A percentile compares a stretch with the other conserved stretches of the same genome.
Conservation (phyloP, 169 alveolate genomes). For the Eimeria necatrix region DNA sequence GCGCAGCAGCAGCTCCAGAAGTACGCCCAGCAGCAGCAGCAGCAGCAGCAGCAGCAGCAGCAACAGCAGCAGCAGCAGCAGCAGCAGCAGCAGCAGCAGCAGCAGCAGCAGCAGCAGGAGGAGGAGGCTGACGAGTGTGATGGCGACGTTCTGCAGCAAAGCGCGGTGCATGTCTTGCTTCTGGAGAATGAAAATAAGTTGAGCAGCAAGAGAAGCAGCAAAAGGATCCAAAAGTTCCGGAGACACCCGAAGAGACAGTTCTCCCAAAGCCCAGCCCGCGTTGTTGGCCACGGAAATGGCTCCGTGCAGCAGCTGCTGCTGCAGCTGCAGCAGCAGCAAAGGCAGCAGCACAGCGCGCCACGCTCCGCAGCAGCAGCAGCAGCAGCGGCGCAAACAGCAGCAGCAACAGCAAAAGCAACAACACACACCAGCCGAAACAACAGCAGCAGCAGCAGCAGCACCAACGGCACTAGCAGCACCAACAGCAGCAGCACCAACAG, state of each 20-base stretch:
- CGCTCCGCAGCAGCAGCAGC: too few species aligned
- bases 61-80: constrained; percentile 5
- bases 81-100: background rate
- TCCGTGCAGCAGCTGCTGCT: constrained; percentile 83
- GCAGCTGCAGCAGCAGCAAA: constrained; percentile 11
- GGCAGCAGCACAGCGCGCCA: background rate
- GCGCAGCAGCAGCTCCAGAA: background rate
- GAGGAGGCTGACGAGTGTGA: constrained; percentile 86
- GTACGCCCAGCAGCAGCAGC: too few species aligned
- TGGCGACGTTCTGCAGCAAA: constrained; percentile 88
- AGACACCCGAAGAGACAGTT: constrained; percentile 85
- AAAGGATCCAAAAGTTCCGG: constrained; percentile 86
- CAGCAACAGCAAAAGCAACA: background rate
- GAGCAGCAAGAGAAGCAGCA: constrained; percentile 85
- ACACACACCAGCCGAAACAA: constrained; percentile 7
- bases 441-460: background rate
- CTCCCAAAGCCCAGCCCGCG: constrained; percentile 94
- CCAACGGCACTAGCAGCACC: background rate
- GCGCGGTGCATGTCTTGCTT: constrained; percentile 84
- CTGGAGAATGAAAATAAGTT: constrained; percentile 82
- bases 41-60: background rate
- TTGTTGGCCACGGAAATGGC: constrained; percentile 89
- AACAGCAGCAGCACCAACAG: background rate
- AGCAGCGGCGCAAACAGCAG: background rate
- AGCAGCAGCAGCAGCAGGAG: constrained; percentile 36